phyloP scores from a whole-genome alignment of 768 basidiomycete genomes.

The Boletus vinaceobasis region DNA sequence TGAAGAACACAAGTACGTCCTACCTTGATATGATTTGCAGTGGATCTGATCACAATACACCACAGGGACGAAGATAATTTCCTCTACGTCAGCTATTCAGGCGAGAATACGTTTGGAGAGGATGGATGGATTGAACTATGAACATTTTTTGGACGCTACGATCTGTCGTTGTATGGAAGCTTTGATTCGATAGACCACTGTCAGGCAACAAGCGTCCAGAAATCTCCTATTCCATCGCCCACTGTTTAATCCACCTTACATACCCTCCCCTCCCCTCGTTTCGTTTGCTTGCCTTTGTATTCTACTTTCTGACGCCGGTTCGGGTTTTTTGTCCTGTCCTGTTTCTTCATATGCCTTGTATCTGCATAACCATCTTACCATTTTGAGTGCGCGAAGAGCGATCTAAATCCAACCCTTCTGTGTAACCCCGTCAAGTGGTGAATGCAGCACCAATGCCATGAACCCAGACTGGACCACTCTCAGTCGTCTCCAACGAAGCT shows the following conservation, averaged over 20 bases:
- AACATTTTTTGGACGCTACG: constrained; percentile 15
- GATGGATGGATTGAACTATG: constrained; percentile 33
- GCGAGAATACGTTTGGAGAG: constrained; percentile 91
- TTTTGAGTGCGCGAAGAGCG: not conserved
- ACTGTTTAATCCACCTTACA: constrained; percentile 19
- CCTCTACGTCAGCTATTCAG: constrained; percentile 97
- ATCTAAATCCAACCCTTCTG: not conserved
- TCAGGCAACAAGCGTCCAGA: constrained; percentile 26
- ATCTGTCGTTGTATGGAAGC: constrained; percentile 23
- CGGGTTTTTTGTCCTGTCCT: constrained; percentile 1
- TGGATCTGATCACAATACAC: constrained; percentile 25
- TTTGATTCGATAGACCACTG: constrained; percentile 25
- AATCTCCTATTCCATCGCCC: constrained; percentile 6
- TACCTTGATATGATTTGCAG: not conserved
- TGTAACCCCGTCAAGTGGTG: not conserved
- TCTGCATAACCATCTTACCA: constrained; percentile 10
- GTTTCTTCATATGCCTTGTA: constrained; percentile 14
- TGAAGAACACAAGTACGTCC: constrained; percentile 95
- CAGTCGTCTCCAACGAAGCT: too few species aligned
- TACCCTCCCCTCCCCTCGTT: constrained; percentile 27
- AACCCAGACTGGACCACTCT: not conserved
- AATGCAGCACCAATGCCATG: not conserved
- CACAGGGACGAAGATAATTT: constrained; percentile 97
- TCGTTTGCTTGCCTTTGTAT: constrained; percentile 29
- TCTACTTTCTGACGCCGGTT: constrained; percentile 19